Conservation (phyloP, 805 yeast genomes). For the Naumovozyma castellii region DNA sequence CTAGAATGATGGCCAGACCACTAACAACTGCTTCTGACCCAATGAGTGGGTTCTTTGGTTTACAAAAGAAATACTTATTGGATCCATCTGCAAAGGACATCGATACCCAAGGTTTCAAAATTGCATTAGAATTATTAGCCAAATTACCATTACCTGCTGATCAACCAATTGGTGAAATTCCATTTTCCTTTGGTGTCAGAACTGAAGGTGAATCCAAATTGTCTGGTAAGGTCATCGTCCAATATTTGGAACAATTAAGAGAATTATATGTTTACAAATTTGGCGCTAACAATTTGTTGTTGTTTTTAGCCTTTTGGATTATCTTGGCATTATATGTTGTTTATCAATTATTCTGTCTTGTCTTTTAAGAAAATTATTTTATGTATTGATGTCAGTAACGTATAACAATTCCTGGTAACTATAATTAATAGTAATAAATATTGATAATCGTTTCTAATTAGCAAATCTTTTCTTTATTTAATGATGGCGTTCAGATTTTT, state of each 20-base stretch:
- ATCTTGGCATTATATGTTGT: constrained; percentile 26
- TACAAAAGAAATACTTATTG: constrained; percentile 36
- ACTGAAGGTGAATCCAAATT: constrained; percentile 45
- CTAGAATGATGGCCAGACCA: constrained; percentile 41
- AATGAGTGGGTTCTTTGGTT: constrained; percentile 45
- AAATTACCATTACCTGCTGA: constrained; percentile 36
- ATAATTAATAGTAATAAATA: too few relatives aligned
- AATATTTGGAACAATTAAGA: constrained; percentile 37
- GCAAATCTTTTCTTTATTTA: too few relatives aligned
- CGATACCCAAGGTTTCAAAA: constrained; percentile 40
- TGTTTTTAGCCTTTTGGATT: constrained; percentile 26
- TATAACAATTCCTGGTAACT: too few relatives aligned
- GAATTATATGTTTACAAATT: constrained; percentile 39
- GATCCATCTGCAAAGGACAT: constrained; percentile 30
- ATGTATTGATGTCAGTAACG: too few relatives aligned
- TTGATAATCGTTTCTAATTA: too few relatives aligned
- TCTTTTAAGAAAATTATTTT: constrained; percentile 10
- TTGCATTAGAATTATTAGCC: constrained; percentile 40
- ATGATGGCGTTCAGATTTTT: too few relatives aligned
- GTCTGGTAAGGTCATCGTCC: constrained; percentile 41
- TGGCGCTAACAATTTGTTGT: constrained; percentile 32
- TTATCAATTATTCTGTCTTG: constrained; percentile 16
- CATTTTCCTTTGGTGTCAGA: constrained; percentile 45
- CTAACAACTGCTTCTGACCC: constrained; percentile 45
- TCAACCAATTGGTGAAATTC: constrained; percentile 37